Base-by-base conservation (phyloP, 129 eudicot species). In the Pittosporum tobira region DNA sequence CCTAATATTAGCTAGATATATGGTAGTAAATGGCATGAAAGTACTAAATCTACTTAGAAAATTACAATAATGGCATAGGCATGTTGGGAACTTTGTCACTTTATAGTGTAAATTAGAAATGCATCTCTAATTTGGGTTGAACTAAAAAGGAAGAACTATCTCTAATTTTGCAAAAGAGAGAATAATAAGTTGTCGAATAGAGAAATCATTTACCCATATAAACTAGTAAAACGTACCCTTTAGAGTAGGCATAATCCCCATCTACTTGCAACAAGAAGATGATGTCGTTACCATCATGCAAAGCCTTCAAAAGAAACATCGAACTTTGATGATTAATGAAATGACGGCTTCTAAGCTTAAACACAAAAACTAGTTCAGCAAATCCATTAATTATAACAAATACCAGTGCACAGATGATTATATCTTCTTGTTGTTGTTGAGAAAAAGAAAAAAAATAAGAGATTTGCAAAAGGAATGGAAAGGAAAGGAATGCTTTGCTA, bases 211-310 rank as follows among this genome's bases (percentile, higher is more conserved):
- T 31, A 31, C 37, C 37, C 37, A 2, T n/a, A 51, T n/a, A n/a
- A n/a, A n/a, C n/a, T n/a, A 25, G 0, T 10, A 55, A 62, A 13
- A 75, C 86, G 56, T 37, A 78, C 90, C 90, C 82, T 78, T 82
- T 65, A 14, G 77, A 48, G 70, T 78, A 82, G 0, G 40, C 79
- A 78, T 82, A 82, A 9, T 82, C 82, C 13, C 90, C 84, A 65
- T 71, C 75, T 30, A 78, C 90, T 82, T 82, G 79, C 80, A 82
- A 65, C 79, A 82, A 28, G 45, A 82, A 82, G 79, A 65, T 75
- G 50, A 75, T 72, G 48, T 82, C 75, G 38, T 51, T 66, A 26
- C 90, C 90, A 72, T 82, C 90, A 50, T 82, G 90, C 71, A 82
- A 70, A 57, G 85, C 77, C 90, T 82, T 59, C 59, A 42, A 65